Conservation (phyloP, 768 basidiomycete species). For the Pleurotus ostreatus region DNA sequence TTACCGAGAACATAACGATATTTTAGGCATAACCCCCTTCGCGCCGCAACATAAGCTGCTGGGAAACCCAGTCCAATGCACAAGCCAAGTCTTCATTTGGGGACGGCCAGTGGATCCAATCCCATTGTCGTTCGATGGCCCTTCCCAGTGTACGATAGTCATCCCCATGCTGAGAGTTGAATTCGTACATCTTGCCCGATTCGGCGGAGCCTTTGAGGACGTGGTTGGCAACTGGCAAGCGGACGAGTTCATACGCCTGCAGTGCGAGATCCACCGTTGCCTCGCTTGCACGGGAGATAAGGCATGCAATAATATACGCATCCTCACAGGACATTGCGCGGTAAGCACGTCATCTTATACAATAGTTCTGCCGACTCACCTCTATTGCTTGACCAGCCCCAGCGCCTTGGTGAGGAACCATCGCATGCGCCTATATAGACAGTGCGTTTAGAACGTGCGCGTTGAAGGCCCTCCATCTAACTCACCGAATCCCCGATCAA, state of each 20-base stretch:
- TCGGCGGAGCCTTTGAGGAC: conserved; percentile 27
- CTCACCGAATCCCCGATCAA: conserved; percentile 41
- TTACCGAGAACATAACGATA: background rate
- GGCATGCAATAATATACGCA: conserved; percentile 20
- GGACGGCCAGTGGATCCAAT: conserved; percentile 33
- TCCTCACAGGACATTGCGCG: conserved; percentile 14
- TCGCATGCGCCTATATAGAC: conserved; percentile 20
- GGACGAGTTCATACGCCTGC: conserved; percentile 28
- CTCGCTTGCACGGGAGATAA: conserved; percentile 11
- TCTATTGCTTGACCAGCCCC: conserved; percentile 27
- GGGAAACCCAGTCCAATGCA: conserved; percentile 10
- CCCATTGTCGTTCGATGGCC: conserved; percentile 37
- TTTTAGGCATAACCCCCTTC: background rate
- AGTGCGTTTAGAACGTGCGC: no score
- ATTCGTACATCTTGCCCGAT: conserved; percentile 34
- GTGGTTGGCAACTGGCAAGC: conserved; percentile 30
- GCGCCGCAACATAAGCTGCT: background rate
- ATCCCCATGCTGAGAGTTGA: conserved; percentile 30
- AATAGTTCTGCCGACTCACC: conserved; percentile 9
- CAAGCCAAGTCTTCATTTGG: conserved; percentile 27
- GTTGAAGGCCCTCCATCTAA: no score
- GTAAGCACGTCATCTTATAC: no score
- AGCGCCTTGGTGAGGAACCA: conserved; percentile 23
- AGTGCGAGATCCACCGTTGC: conserved; percentile 17
- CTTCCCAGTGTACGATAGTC: conserved; percentile 32